Conservation (phyloP, 129 eudicot species). For the Arctium minus region DNA sequence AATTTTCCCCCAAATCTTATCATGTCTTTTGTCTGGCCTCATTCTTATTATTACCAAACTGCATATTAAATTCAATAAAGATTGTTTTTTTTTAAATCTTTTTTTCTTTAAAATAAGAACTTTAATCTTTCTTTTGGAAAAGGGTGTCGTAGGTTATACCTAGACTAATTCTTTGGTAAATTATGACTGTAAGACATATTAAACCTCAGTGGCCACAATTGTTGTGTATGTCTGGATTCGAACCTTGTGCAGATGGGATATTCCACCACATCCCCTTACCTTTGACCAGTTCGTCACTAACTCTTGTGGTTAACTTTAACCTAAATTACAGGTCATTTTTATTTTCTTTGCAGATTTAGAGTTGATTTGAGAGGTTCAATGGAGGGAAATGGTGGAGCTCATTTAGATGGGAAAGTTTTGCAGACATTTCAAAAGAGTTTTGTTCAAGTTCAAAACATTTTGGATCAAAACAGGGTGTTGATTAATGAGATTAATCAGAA, state of each 20-base stretch:
- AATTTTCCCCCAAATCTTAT: conserved; percentile 33
- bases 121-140: too few species aligned
- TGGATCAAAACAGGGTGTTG: conserved; percentile 79
- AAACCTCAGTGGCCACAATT: too few species aligned
- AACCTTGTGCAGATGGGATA: too few species aligned
- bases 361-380: conserved; percentile 14
- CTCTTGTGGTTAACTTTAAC: not conserved
- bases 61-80: not conserved
- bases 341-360: conserved; percentile 28
- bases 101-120: too few species aligned
- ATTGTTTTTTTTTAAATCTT: not conserved
- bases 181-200: too few species aligned
- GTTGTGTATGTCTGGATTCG: too few species aligned
- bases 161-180: too few species aligned
- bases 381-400: conserved; percentile 57
- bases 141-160: too few species aligned
- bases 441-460: conserved; percentile 77
- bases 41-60: conserved; percentile 23
- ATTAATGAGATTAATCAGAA: conserved; percentile 89
- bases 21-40: conserved; percentile 25
- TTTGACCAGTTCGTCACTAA: too few species aligned
- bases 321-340: not conserved
- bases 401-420: conserved; percentile 67
- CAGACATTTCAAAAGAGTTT: conserved; percentile 92
- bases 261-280: too few species aligned